Evolutionary conservation across 2,329 filamentous ascomycete species (phyloP).

Genomic region (Thelonectria blattea): DNA sequence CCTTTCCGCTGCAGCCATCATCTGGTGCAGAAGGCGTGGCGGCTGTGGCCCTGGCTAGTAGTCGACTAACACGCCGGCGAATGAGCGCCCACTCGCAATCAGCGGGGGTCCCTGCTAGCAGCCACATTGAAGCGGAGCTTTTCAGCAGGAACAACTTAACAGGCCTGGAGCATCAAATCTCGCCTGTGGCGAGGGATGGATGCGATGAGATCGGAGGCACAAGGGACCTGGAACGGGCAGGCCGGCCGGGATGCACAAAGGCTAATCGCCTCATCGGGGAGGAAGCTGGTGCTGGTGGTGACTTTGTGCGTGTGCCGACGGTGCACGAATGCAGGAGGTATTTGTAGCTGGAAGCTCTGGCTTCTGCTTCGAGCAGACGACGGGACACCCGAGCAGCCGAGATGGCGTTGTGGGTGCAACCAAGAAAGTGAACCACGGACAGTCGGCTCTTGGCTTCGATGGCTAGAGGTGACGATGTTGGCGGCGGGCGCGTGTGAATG

Average conservation of each 20-base stretch:
- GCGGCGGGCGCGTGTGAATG: conserved; percentile 2
- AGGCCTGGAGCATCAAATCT: conserved; percentile 35
- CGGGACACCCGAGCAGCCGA: neutral
- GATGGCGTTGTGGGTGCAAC: conserved; percentile 5
- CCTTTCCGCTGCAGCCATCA: conserved; percentile 1
- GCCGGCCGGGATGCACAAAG: conserved; percentile 8
- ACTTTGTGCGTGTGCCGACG: neutral
- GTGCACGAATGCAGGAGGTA: no score
- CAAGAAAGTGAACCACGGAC: neutral
- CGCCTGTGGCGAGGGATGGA: conserved; percentile 28
- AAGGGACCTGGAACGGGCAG: conserved; percentile 14
- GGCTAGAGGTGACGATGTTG: no score
- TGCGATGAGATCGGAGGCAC: conserved; percentile 31
- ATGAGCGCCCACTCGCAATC: conserved; percentile 20
- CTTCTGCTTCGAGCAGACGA: neutral
- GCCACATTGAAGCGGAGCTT: conserved; percentile 25
- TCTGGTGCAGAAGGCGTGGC: neutral
- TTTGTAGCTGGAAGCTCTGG: no score
- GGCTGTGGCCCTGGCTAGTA: neutral
- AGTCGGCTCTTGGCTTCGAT: no score
- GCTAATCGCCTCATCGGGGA: conserved; percentile 13
- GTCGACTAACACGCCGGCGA: conserved; percentile 20
- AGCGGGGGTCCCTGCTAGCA: conserved; percentile 31
- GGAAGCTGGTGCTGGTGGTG: conserved; percentile 4
- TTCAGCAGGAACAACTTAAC: conserved; percentile 26